Base-by-base conservation (phyloP, 2,329 filamentous ascomycete species). In the Colletotrichum lupini region DNA sequence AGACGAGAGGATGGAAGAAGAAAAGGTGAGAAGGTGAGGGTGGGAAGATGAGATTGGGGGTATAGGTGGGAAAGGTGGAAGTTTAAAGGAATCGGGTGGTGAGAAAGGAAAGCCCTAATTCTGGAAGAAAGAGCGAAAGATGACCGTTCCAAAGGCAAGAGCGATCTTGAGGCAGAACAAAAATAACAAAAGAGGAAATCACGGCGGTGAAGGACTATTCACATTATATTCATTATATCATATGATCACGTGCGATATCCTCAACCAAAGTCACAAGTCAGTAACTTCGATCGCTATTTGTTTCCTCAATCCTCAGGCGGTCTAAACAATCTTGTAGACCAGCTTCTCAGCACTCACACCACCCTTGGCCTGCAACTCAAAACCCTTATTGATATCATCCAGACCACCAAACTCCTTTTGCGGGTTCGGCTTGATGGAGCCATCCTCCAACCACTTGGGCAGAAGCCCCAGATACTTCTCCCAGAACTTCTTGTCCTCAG, bases 401-500 rank as follows among this genome's bases (percentile, higher is more conserved):
- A 74, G 28, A 0, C 68, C 62, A 1, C 72, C 72, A 37, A 72
- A 67, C 68, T 72, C 62, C 72, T 56, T 72, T 22, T 37, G 57
- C 11, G 68, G 72, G 55, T 74, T 74, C 4, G 72, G 72, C 63
- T 72, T 74, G 0, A 74, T 28, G 22, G 56, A 58, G 0, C 72
- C 72, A 1, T 60, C 59, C 2, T 67, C 68, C 30, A 74, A n/a
- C 72, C 68, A 74, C 52, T 64, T 60, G 2, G 72, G 68, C 12
- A 74, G 14, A 0, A 72, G n/a, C 2, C 24, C 6, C 1, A 74
- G 3, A 22, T 74, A 74, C 7, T 74, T 68, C 62, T 74, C 72
- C 72, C 72, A 74, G 8, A 74, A 63, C 37, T 66, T 55, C 62
- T 73, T 72, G 9, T 74, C 72, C 30, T 64, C 62, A 3, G 68